These are phyloP conservation scores for Groenewaldozyma auringiensis DNA, from an alignment of 1,139 yeast genomes.

Conservation along the genomic window DNA sequence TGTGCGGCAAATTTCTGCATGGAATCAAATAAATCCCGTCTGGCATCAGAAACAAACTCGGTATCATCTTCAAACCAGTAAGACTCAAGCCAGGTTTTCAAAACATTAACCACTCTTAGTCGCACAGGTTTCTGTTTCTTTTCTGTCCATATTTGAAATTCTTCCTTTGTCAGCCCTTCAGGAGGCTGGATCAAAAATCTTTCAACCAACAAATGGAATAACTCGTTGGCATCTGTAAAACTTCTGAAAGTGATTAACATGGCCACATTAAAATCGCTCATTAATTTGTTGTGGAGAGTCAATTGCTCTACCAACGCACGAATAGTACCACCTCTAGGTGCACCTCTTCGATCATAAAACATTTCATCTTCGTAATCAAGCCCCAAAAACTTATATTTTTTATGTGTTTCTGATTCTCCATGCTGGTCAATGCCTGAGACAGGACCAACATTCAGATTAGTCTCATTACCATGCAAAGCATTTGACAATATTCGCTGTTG, in stretches of 20 bases:
- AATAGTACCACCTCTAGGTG: constrained; percentile 78
- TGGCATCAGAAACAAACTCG: constrained; percentile 15
- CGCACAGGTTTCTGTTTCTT: constrained; percentile 62
- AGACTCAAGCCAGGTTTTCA: constrained; percentile 63
- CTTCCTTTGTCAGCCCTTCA: constrained; percentile 78
- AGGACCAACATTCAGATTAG: background rate
- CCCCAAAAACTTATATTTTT: constrained; percentile 68
- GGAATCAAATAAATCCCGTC: constrained; percentile 37
- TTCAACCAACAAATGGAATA: constrained; percentile 53
- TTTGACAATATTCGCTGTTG: background rate
- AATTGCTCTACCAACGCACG: constrained; percentile 75
- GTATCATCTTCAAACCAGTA: constrained; percentile 62
- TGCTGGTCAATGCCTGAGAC: constrained; percentile 5
- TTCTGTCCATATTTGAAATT: constrained; percentile 72
- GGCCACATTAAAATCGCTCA: constrained; percentile 60
- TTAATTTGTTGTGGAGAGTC: constrained; percentile 68
- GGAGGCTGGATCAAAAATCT: constrained; percentile 77
- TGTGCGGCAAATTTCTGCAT: constrained; percentile 54
- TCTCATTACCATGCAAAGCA: background rate
- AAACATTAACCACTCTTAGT: constrained; percentile 57
- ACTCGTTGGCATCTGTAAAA: constrained; percentile 60
- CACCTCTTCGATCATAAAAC: constrained; percentile 64
- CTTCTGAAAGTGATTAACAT: constrained; percentile 72
- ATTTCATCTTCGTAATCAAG: constrained; percentile 71
- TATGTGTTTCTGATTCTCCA: constrained; percentile 15